phyloP scores from a whole-genome alignment of 495 filamentous ascomycete species.

The Hypomontagnella submonticulosa region DNA sequence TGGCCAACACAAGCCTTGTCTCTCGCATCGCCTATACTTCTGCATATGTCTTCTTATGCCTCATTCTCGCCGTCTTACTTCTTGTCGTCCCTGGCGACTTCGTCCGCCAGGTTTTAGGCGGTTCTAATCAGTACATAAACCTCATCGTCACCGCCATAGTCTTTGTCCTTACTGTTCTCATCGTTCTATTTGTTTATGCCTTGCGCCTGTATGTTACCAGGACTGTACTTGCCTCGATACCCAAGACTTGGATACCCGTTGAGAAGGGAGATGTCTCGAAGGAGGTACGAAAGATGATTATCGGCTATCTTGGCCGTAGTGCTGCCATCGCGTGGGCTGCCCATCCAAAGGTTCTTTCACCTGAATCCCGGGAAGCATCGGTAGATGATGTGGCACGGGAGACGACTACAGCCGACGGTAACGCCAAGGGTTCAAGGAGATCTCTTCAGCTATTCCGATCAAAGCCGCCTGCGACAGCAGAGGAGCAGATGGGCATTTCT shows the following conservation, averaged over 20 bases:
- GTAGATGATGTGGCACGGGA: slow-evolving; percentile 21
- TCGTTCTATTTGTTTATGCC: slow-evolving; percentile 81
- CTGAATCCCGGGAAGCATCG: slow-evolving; percentile 31
- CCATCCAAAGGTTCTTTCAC: slow-evolving; percentile 67
- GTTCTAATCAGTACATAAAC: slow-evolving; percentile 72
- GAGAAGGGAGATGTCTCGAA: slow-evolving; percentile 81
- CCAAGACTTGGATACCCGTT: slow-evolving; percentile 82
- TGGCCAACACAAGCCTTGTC: slow-evolving; percentile 54
- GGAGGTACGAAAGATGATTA: slow-evolving; percentile 78
- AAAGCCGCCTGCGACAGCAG: slow-evolving; percentile 39
- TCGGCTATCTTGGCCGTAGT: slow-evolving; percentile 74
- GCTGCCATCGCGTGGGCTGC: slow-evolving; percentile 84
- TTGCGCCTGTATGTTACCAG: slow-evolving; percentile 90
- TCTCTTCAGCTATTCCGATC: slow-evolving; percentile 43
- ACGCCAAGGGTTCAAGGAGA: slow-evolving; percentile 19
- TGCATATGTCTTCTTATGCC: slow-evolving; percentile 79
- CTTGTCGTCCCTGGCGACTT: slow-evolving; percentile 85
- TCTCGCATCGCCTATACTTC: slow-evolving; percentile 85
- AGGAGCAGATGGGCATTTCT: slow-evolving; percentile 44
- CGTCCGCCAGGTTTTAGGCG: slow-evolving; percentile 78
- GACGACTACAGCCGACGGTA: not conserved
- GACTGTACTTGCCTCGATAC: slow-evolving; percentile 80
- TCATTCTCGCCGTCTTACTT: slow-evolving; percentile 76
- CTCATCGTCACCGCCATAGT: slow-evolving; percentile 84
- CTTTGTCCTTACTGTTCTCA: slow-evolving; percentile 77